Evolutionary conservation across 2,329 filamentous ascomycete genomes (phyloP).

Genomic region (Phialophora chinensis): DNA sequence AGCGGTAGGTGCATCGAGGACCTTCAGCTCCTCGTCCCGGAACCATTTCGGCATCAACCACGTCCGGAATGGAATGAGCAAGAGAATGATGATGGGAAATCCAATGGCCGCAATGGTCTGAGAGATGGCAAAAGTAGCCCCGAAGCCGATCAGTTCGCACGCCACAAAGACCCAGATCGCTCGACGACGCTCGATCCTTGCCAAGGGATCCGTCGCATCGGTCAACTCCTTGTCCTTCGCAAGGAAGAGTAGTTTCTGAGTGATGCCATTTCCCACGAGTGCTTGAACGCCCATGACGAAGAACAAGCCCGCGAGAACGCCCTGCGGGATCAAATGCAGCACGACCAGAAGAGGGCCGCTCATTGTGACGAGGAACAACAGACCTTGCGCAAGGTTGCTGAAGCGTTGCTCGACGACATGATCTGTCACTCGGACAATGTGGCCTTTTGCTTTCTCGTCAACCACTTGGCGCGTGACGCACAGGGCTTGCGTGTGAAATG

Average conservation of each 20-base stretch:
- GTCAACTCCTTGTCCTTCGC: conserved; percentile 69
- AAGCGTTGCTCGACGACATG: conserved; percentile 72
- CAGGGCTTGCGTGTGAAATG: conserved; percentile 79
- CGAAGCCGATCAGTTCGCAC: conserved; percentile 73
- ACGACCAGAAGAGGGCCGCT: conserved; percentile 74
- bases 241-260: conserved; percentile 74
- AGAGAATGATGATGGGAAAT: conserved; percentile 75
- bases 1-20: conserved; percentile 75
- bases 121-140: conserved; percentile 79
- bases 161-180: conserved; percentile 75
- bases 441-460: conserved; percentile 62
- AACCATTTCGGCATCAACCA: conserved; percentile 69
- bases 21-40: conserved; percentile 62
- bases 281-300: conserved; percentile 85
- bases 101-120: conserved; percentile 83
- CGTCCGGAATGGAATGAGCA: conserved; percentile 70
- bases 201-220: conserved; percentile 63
- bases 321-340: conserved; percentile 78
- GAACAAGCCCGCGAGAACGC: conserved; percentile 79
- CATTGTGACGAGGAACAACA: conserved; percentile 81
- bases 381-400: conserved; percentile 77
- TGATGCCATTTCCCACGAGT: conserved; percentile 77
- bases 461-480: conserved; percentile 69
- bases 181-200: conserved; percentile 63
- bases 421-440: conserved; percentile 66